A percentile compares a stretch with the other conserved stretches of the same genome.
Evolutionary conservation across 1,139 yeast genomes (phyloP).

Genomic region (Yamadazyma diddensiae): DNA sequence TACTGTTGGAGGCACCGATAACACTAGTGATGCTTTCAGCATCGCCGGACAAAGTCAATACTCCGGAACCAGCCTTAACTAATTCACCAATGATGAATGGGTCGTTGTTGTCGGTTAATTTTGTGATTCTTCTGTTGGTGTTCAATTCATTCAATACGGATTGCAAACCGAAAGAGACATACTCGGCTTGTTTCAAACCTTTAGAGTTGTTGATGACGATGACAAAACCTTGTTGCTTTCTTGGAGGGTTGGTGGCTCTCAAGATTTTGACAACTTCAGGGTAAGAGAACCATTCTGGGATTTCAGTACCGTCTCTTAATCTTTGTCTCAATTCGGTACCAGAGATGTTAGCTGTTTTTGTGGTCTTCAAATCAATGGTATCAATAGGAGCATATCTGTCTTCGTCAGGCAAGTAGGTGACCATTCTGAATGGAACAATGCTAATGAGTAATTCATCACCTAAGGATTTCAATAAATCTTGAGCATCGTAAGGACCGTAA

Average conservation of each 20-base stretch:
- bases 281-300: slow-evolving; percentile 96
- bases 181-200: slow-evolving; percentile 41
- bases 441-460: slow-evolving; percentile 72
- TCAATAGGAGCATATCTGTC: slow-evolving; percentile 96
- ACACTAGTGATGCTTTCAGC: slow-evolving; percentile 42
- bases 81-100: slow-evolving; percentile 75
- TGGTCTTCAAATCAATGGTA: slow-evolving; percentile 71
- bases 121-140: slow-evolving; percentile 82
- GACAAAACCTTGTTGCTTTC: slow-evolving; percentile 85
- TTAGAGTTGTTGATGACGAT: slow-evolving; percentile 52
- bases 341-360: slow-evolving; percentile 84
- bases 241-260: slow-evolving; percentile 92
- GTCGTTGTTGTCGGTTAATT: slow-evolving; percentile 51
- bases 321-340: slow-evolving; percentile 93
- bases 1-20: slow-evolving; percentile 35
- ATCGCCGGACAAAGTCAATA: slow-evolving; percentile 50
- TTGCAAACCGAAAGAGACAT: slow-evolving; percentile 77
- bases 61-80: slow-evolving; percentile 88
- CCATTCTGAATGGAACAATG: slow-evolving; percentile 96
- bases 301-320: slow-evolving; percentile 79
- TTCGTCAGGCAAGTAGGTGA: slow-evolving; percentile 91
- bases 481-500: slow-evolving; percentile 97
- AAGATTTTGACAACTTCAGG: slow-evolving; percentile 92
- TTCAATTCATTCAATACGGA: slow-evolving; percentile 86
- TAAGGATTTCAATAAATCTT: slow-evolving; percentile 75